phyloP scores from a whole-genome alignment of 306 rosid species.

The Glycine soja region DNA sequence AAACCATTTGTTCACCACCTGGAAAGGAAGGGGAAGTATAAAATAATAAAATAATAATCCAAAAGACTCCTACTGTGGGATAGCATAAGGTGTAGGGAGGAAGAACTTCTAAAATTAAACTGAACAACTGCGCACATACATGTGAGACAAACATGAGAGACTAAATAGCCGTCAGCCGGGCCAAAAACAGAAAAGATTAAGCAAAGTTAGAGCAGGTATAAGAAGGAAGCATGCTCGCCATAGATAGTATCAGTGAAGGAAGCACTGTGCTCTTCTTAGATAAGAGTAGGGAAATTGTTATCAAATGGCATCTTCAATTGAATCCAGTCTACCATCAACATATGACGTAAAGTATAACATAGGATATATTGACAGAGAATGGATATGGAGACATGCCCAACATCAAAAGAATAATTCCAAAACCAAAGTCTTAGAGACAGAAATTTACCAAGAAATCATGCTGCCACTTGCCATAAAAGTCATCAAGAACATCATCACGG shows the following conservation, averaged over 20 bases:
- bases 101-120: background rate
- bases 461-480: slow-evolving; percentile 92
- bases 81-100: background rate
- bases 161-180: slow-evolving; percentile 22
- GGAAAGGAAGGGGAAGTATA: slow-evolving; percentile 33
- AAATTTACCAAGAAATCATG: slow-evolving; percentile 82
- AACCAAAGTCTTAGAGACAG: slow-evolving; percentile 22
- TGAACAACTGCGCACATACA: background rate
- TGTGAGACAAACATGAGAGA: background rate
- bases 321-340: slow-evolving; percentile 22
- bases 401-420: slow-evolving; percentile 34
- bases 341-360: background rate
- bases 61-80: background rate
- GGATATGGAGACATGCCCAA: slow-evolving; percentile 3
- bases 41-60: slow-evolving; percentile 24
- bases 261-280: slow-evolving; percentile 11
- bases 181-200: background rate
- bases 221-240: slow-evolving; percentile 10
- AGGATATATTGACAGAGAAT: background rate
- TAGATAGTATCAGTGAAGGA: background rate
- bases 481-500: slow-evolving; percentile 84
- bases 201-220: slow-evolving; percentile 20
- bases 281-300: background rate
- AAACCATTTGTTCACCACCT: slow-evolving; percentile 99
- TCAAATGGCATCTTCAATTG: slow-evolving; percentile 9